These are phyloP conservation scores for Aspergillus clavatus DNA, from an alignment of 2,329 filamentous ascomycete genomes.

Conservation along the genomic window DNA sequence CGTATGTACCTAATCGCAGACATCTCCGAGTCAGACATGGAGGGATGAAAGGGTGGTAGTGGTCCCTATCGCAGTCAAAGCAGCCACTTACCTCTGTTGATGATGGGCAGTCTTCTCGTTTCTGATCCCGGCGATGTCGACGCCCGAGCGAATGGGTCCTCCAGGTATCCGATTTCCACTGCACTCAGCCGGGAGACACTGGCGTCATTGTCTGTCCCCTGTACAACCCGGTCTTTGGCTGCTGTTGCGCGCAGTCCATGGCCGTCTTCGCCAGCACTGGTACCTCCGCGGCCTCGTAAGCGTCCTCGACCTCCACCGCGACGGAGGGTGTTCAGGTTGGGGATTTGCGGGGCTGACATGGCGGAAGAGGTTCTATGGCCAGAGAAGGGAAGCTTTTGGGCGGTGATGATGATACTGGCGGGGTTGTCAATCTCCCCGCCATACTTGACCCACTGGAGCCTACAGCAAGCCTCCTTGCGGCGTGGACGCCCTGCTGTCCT, in stretches of 20 bases:
- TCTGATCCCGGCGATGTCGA: slow-evolving; percentile 55
- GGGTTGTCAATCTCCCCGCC: slow-evolving; percentile 1
- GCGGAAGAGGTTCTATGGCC: slow-evolving; percentile 9
- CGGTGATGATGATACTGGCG: slow-evolving; percentile 14
- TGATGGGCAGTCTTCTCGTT: slow-evolving; percentile 74
- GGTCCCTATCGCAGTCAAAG: too few relatives aligned
- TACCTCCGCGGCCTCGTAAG: slow-evolving; percentile 41
- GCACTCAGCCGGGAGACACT: slow-evolving; percentile 84
- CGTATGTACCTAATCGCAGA: slow-evolving; percentile 69
- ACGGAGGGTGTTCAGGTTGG: slow-evolving; percentile 66
- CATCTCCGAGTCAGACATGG: background rate
- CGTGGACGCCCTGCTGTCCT: too few relatives aligned
- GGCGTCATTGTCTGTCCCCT: slow-evolving; percentile 87
- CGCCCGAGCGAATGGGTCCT: slow-evolving; percentile 69
- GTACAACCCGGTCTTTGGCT: slow-evolving; percentile 67
- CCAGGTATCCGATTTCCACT: slow-evolving; percentile 76
- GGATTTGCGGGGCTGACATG: slow-evolving; percentile 72
- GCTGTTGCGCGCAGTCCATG: slow-evolving; percentile 31
- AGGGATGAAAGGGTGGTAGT: background rate
- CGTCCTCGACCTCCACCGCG: slow-evolving; percentile 46
- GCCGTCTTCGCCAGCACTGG: slow-evolving; percentile 15
- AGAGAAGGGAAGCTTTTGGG: slow-evolving; percentile 15
- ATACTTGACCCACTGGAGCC: background rate
- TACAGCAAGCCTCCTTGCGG: too few relatives aligned
- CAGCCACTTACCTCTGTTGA: slow-evolving; percentile 69